Evolutionary conservation across 83 land plant species (phyloP), one percentile per base, ranked within the genome.

Genomic region (Diphasiastrum complanatum): DNA sequence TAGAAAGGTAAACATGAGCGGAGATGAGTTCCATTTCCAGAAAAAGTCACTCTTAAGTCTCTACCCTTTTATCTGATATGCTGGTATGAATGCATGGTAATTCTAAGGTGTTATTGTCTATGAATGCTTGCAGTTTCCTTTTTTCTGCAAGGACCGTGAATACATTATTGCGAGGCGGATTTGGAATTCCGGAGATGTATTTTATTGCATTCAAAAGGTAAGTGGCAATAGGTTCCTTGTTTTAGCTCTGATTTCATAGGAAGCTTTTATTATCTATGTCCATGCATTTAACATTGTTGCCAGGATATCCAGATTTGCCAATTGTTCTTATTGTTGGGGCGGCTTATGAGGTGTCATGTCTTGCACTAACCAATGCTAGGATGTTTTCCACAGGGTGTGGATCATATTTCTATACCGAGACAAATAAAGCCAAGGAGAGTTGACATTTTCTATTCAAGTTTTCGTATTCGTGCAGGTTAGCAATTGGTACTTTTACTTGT

Each of bases 131-230:
- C 33, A 54, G 58, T 54, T 54, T 25, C 58, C 58, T 18, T 54
- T 54, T 54, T 54, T 54, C 29, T 54, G 58, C 25, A 54, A 54
- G n/a, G 58, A 54, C 33, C 58, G 58, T 22, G 58, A 54, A 33
- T 54, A 54, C 33, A 54, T 25, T 6, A 54, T 54, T 54, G 58
- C 33, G 33, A 25, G 58, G 29, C 58, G 58, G n/a, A 54, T 54
- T 30, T 54, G 58, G 52, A n/a, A 54, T 14, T 6, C 5, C 11
- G 58, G 58, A 5, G 29, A 54, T 25, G 29, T 33, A 54, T 54
- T 23, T 28, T 54, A 54, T 33, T 54, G 58, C 25, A 23, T 54
- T 11, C 4, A 4, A 4, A 54, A 18, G 58, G 58, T 54, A 54
- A 26, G 58, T 25, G 4, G 33, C 52, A 49, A 38, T 8, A 38